A percentile compares a stretch with the other conserved stretches of the same genome.
phyloP scores from a whole-genome alignment of 2,329 filamentous ascomycete genomes.

The Sclerotinia borealis region DNA sequence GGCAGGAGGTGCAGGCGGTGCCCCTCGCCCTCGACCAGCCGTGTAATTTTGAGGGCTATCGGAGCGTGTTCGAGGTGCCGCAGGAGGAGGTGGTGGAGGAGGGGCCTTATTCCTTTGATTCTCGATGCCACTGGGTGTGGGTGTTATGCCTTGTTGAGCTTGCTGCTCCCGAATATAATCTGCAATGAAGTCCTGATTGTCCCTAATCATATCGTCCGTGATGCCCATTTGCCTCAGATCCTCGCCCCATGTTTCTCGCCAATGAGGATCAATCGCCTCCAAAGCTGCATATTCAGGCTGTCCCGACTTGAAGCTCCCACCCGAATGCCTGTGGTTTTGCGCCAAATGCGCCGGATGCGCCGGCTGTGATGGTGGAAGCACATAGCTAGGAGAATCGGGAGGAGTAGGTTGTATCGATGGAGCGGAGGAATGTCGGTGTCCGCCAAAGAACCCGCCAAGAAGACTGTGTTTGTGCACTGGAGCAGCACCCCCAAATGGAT shows the following conservation, averaged over 20 bases:
- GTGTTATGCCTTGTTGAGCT: slow-evolving; percentile 36
- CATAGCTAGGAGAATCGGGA: slow-evolving; percentile 48
- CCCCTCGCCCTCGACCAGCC: slow-evolving; percentile 34
- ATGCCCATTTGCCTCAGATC: slow-evolving; percentile 57
- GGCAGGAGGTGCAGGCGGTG: slow-evolving; percentile 48
- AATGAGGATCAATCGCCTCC: slow-evolving; percentile 58
- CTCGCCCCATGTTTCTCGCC: slow-evolving; percentile 60
- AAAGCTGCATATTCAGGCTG: slow-evolving; percentile 55
- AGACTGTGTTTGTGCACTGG: slow-evolving; percentile 39
- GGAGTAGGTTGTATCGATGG: slow-evolving; percentile 40
- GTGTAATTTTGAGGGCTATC: slow-evolving; percentile 28
- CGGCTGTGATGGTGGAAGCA: slow-evolving; percentile 30
- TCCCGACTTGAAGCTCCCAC: slow-evolving; percentile 42
- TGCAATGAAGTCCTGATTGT: slow-evolving; percentile 64
- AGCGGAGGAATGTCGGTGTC: slow-evolving; percentile 52
- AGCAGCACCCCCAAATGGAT: slow-evolving; percentile 58
- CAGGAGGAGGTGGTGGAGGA: slow-evolving; percentile 53
- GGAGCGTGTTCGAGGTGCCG: slow-evolving; percentile 35
- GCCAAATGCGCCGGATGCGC: slow-evolving; percentile 17
- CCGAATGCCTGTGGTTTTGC: slow-evolving; percentile 35
- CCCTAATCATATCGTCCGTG: slow-evolving; percentile 60
- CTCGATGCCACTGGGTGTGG: slow-evolving; percentile 37
- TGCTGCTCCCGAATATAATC: slow-evolving; percentile 56
- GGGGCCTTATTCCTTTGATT: slow-evolving; percentile 47
- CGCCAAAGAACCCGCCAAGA: slow-evolving; percentile 55